Percentiles rank a stretch among this genome's conserved stretches.
Evolutionary conservation across 2,329 filamentous ascomycete species (phyloP).

Genomic region (Cytospora leucostoma): DNA sequence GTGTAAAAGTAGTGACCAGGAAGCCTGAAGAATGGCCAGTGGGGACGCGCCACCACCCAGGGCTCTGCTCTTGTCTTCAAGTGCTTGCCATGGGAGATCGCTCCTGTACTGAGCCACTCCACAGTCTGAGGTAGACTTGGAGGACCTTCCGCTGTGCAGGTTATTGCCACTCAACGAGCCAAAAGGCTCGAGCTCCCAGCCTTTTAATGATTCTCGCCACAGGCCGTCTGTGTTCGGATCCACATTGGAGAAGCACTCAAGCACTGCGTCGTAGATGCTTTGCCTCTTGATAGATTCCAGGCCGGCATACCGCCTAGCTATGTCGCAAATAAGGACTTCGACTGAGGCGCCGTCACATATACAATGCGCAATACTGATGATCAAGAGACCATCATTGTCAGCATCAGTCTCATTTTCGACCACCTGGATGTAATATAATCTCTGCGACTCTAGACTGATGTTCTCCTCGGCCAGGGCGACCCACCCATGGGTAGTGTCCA

Average conservation of each 20-base stretch:
- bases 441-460: conserved; percentile 30
- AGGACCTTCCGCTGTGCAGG: conserved; percentile 13
- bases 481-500: conserved; percentile 23
- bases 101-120: conserved; percentile 25
- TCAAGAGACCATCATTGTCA: conserved; percentile 24
- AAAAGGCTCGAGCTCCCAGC: conserved; percentile 32
- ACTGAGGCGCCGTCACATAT: conserved; percentile 41
- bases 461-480: conserved; percentile 29
- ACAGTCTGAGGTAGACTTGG: conserved; percentile 8
- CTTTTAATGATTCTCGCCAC: conserved; percentile 27
- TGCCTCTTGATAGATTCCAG: conserved; percentile 24
- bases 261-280: conserved; percentile 26
- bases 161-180: conserved; percentile 31
- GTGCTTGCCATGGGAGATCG: conserved; percentile 21
- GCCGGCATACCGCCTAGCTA: conserved; percentile 32
- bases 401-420: conserved; percentile 28
- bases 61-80: conserved; percentile 29
- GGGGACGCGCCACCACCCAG: conserved; percentile 35
- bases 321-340: conserved; percentile 38
- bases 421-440: conserved; percentile 30
- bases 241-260: conserved; percentile 27
- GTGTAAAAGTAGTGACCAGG: conserved; percentile 39
- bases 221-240: conserved; percentile 23
- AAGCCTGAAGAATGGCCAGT: conserved; percentile 39
- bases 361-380: conserved; percentile 41